Evolutionary conservation across 345 rosid species (phyloP), one percentile per base, ranked within the genome.

Genomic region (Psidium guajava): DNA sequence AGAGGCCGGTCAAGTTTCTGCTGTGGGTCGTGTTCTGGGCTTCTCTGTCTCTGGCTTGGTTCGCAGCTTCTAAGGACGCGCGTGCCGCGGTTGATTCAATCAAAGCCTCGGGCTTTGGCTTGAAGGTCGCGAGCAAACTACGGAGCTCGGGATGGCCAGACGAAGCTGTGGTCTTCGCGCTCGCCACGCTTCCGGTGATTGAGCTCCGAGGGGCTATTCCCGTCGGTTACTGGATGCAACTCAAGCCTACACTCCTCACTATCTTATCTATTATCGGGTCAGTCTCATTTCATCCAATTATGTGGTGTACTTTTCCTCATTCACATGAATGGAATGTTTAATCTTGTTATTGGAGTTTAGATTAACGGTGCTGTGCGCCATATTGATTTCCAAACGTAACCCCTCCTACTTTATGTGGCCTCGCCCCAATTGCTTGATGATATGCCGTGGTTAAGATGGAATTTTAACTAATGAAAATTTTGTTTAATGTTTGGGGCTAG

Each of bases 201-300:
- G 99, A 97, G 90, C 99, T 97, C 69, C 98, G 98, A 54, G 97
- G 99, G 83, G 99, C 98, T 58, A 95, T 94, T 51, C 99, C 98
- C 8, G 98, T 97, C 61, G 99, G 99, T 83, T 95, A 97, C 85
- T 97, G 99, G 99, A 90, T 97, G 98, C 96, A 94, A 82, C 97
- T 97, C 21, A 91, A 91, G 52, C 99, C 98, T 22, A 36, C 42
- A 0, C 83, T 85, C 82, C 90, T 95, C 61, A 97, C 96, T 2
- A 86, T 90, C 83, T 87, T 91, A 86, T 89, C 98, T 85, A 88
- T 95, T 88, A 49, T 93, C 82, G 99, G 98, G 98, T 97, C 82
- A 91, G 98, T 91, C 86, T 82, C 69, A 14, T 58, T 82, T n/a
- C 52, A 21, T 57, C 22, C 75, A 0, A 28, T 28, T 28, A 64